Evolutionary conservation across 2,329 filamentous ascomycete genomes (phyloP).

Genomic region (Aureobasidium musti): DNA sequence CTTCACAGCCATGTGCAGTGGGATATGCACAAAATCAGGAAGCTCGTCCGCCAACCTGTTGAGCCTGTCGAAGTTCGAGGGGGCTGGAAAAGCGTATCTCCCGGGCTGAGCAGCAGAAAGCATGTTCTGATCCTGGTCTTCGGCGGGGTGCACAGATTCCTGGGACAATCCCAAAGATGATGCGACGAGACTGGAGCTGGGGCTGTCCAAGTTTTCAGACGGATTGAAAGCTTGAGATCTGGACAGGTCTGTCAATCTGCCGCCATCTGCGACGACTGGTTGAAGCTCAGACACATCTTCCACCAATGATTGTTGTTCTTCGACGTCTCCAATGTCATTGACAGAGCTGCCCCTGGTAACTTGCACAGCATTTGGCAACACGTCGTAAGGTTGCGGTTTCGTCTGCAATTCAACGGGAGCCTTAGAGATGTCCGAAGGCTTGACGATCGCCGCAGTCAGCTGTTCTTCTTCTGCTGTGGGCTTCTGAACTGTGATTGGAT

Average conservation of each 20-base stretch:
- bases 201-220: conserved; percentile 3
- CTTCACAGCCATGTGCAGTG: conserved; percentile 45
- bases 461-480: too few relatives aligned
- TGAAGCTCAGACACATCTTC: background rate
- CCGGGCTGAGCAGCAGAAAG: background rate
- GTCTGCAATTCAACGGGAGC: too few relatives aligned
- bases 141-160: background rate
- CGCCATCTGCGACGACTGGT: background rate
- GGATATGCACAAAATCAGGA: conserved; percentile 47
- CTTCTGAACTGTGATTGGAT: too few relatives aligned
- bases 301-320: background rate
- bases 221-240: conserved; percentile 31
- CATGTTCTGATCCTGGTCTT: background rate
- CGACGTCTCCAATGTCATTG: background rate
- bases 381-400: background rate
- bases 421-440: background rate
- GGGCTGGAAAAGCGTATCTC: background rate
- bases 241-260: background rate
- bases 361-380: background rate
- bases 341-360: background rate
- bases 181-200: background rate
- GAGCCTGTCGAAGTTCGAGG: conserved; percentile 31
- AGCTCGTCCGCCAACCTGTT: conserved; percentile 34
- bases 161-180: background rate
- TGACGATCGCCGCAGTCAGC: too few relatives aligned